Evolutionary conservation across 495 filamentous ascomycete genomes (phyloP).

Genomic region (Evernia prunastri): DNA sequence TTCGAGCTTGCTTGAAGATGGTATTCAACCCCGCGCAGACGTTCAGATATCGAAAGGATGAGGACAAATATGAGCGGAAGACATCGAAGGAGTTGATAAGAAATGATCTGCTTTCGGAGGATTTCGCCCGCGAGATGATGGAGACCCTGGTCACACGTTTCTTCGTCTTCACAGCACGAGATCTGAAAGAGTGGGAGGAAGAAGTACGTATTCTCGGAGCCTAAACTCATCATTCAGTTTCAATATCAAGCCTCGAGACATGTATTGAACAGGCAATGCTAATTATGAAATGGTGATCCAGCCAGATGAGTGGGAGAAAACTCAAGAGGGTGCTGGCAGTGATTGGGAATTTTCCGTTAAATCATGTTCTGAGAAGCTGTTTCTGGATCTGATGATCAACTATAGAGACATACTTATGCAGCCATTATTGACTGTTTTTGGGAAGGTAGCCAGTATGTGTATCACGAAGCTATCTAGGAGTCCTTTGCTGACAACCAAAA

Average conservation of each 20-base stretch:
- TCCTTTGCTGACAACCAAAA: slow-evolving; percentile 20
- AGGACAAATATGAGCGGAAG: slow-evolving; percentile 61
- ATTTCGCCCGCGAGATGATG: slow-evolving; percentile 70
- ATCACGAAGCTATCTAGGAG: not conserved
- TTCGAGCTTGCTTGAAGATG: slow-evolving; percentile 79
- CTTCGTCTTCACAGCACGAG: slow-evolving; percentile 77
- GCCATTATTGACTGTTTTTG: slow-evolving; percentile 73
- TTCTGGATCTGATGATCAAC: slow-evolving; percentile 82
- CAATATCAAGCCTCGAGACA: not conserved
- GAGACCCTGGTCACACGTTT: slow-evolving; percentile 78
- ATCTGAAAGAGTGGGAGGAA: slow-evolving; percentile 85
- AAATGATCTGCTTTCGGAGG: slow-evolving; percentile 61
- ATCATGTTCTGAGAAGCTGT: slow-evolving; percentile 86
- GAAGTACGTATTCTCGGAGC: slow-evolving; percentile 35
- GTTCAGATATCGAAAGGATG: slow-evolving; percentile 68
- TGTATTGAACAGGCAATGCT: not conserved
- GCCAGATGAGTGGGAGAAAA: slow-evolving; percentile 85
- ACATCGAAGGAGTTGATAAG: slow-evolving; percentile 59
- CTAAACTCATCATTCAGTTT: not conserved
- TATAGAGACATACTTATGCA: slow-evolving; percentile 71
- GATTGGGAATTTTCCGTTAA: slow-evolving; percentile 84
- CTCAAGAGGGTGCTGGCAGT: slow-evolving; percentile 70
- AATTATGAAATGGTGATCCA: not conserved
- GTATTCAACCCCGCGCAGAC: slow-evolving; percentile 70
- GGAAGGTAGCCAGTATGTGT: slow-evolving; percentile 57